Evolutionary conservation across 805 yeast genomes (phyloP).

Genomic region (Kuraishia piskuri): DNA sequence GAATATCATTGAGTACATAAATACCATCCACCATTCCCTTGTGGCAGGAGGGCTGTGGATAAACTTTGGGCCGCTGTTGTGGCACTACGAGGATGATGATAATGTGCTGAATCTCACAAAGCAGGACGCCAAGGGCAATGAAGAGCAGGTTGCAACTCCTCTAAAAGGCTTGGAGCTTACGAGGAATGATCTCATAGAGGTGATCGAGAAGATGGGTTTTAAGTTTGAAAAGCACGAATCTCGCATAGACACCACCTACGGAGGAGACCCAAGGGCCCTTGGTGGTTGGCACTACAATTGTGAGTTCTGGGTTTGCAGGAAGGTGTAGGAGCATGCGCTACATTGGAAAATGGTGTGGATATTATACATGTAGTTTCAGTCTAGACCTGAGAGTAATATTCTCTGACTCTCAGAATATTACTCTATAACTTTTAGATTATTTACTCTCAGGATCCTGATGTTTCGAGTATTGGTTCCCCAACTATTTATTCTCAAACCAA

Average conservation of each 20-base stretch:
- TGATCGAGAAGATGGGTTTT: conserved; percentile 44
- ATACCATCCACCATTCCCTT: conserved; percentile 36
- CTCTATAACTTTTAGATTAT: too few relatives aligned
- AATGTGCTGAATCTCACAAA: conserved; percentile 16
- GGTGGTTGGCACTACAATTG: conserved; percentile 53
- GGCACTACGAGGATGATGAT: conserved; percentile 60
- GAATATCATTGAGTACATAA: conserved; percentile 49
- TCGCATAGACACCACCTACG: conserved; percentile 41
- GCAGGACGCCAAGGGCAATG: conserved; percentile 16
- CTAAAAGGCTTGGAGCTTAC: conserved; percentile 52
- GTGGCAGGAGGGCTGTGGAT: conserved; percentile 45
- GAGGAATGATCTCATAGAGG: conserved; percentile 40
- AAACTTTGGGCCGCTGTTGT: conserved; percentile 59
- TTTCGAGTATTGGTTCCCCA: too few relatives aligned
- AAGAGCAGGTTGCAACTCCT: conserved; percentile 22
- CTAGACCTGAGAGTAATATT: too few relatives aligned
- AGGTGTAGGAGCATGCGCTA: conserved; percentile 9
- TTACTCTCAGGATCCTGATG: too few relatives aligned
- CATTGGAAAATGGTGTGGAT: too few relatives aligned
- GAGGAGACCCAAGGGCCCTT: conserved; percentile 38
- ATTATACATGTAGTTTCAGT: too few relatives aligned
- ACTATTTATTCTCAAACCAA: too few relatives aligned
- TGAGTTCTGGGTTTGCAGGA: conserved; percentile 59
- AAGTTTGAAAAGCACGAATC: conserved; percentile 33
- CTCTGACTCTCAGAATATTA: too few relatives aligned